Evolutionary conservation across 768 basidiomycete species (phyloP), one percentile per base, ranked within the genome.

Genomic region (Psilocybe cubensis): DNA sequence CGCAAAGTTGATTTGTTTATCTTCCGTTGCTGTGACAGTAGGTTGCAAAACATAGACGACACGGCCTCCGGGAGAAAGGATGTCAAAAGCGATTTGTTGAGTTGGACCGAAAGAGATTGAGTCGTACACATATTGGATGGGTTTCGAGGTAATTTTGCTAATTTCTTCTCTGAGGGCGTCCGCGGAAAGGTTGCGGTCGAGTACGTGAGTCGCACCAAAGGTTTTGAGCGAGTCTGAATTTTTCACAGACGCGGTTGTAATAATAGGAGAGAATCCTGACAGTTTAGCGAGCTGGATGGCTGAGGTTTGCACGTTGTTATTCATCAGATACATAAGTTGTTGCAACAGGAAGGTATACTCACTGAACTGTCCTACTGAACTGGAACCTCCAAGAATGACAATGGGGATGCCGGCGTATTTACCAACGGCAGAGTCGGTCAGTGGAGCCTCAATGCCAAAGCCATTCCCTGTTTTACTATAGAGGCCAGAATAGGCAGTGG

Each of bases 361-460:
- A 79, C 82, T 78, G 33, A 70, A 77, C 72, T 82, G 79, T 35
- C 82, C 82, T 3, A 81, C 78, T 31, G 79, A 81, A 40, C 76
- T 75, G 17, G 74, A 63, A 3, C 82, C 82, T 23, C 82, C 82
- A 17, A 80, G 65, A 54, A 83, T 72, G 25, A 84, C 54, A 33
- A 83, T 73, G 1, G 81, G 75, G 53, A 74, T 73, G 4, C 73
- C 78, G 42, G 68, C 68, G 60, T 81, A 81, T 42, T 75, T 78
- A 43, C 73, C 76, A n/a, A 58, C 56, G 41, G 71, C 74, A 24
- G 68, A 71, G 17, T 69, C 61, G 24, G 71, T 72, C 65, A 75
- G 68, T 1, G 79, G 76, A 9, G 75, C 59, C 11, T 28, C 28
- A 9, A 56, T 11, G 9, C 54, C 47, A 14, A 54, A 28, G n/a